A percentile compares a stretch with the other conserved stretches of the same genome.
phyloP scores from a whole-genome alignment of 1,284 basidiomycete genomes.

The Sanghuangporus baumii region DNA sequence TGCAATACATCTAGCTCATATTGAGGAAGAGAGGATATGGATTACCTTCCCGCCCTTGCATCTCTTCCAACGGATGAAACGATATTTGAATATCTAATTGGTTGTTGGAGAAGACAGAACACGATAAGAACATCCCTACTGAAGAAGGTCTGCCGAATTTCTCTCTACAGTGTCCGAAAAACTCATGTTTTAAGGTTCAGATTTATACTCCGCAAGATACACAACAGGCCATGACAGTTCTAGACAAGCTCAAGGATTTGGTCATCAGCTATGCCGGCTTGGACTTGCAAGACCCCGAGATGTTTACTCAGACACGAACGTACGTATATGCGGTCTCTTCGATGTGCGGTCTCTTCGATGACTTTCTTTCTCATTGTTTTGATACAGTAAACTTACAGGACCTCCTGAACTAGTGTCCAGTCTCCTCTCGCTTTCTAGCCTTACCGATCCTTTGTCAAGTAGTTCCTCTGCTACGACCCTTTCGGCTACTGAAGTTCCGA shows the following conservation, averaged over 20 bases:
- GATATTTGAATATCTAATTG: constrained; percentile 86
- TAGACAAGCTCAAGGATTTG: constrained; percentile 74
- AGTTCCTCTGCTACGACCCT: constrained; percentile 33
- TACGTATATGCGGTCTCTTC: constrained; percentile 33
- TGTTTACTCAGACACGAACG: constrained; percentile 87
- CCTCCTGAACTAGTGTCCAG: constrained; percentile 71
- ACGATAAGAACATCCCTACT: constrained; percentile 46
- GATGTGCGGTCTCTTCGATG: constrained; percentile 26
- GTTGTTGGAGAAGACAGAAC: constrained; percentile 86
- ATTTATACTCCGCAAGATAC: constrained; percentile 58
- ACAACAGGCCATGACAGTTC: constrained; percentile 50
- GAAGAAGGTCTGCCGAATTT: constrained; percentile 50
- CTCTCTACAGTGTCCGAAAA: neutral
- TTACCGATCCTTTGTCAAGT: constrained; percentile 55
- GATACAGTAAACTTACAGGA: constrained; percentile 58
- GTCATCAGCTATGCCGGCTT: constrained; percentile 90
- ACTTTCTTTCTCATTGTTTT: constrained; percentile 17
- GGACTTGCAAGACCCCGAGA: constrained; percentile 84
- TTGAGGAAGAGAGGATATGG: constrained; percentile 66
- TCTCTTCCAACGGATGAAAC: constrained; percentile 78
- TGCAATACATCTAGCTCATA: constrained; percentile 7
- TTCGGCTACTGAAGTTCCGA: constrained; percentile 53
- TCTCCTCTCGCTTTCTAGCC: constrained; percentile 64
- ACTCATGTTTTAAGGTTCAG: constrained; percentile 29
- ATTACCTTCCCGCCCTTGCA: constrained; percentile 72